Percentiles rank a stretch among this genome's conserved stretches.
Conservation (phyloP, 768 basidiomycete species). For the Thelephora aurantiotincta region DNA sequence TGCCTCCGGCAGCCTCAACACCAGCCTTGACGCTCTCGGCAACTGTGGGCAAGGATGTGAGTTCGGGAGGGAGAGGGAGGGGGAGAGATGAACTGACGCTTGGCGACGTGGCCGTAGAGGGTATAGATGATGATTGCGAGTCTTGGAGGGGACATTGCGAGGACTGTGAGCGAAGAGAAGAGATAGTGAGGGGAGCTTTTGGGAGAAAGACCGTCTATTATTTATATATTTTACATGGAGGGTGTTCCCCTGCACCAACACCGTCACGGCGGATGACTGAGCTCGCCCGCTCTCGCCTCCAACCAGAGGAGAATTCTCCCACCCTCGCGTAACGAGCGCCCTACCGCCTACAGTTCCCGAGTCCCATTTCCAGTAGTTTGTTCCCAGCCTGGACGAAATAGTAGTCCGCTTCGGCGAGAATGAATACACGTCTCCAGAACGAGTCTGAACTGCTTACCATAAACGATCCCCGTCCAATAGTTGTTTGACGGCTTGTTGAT, state of each 20-base stretch:
- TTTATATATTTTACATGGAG: too few species aligned
- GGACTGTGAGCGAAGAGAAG: not conserved
- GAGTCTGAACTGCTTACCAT: constrained; percentile 20
- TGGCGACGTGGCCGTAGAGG: constrained; percentile 60
- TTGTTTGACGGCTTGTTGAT: constrained; percentile 41
- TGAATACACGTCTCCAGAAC: not conserved
- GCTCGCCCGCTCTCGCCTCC: too few species aligned
- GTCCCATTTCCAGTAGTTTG: constrained; percentile 29
- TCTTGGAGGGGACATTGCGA: constrained; percentile 21
- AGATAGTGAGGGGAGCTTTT: not conserved
- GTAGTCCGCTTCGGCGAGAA: constrained; percentile 36
- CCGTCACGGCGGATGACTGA: too few species aligned
- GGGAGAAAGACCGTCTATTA: too few species aligned
- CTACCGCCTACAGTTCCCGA: constrained; percentile 21
- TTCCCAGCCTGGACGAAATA: constrained; percentile 46
- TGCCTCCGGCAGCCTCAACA: constrained; percentile 27
- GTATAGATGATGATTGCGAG: constrained; percentile 65
- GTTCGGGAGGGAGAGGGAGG: not conserved
- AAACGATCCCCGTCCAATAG: constrained; percentile 46
- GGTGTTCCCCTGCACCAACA: too few species aligned
- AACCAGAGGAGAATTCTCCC: too few species aligned
- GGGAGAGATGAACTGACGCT: constrained; percentile 27
- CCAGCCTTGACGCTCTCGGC: constrained; percentile 37
- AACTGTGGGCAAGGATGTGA: constrained; percentile 25
- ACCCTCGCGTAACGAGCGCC: too few species aligned